phyloP scores from a whole-genome alignment of 345 rosid species.

The Brassica incana region DNA sequence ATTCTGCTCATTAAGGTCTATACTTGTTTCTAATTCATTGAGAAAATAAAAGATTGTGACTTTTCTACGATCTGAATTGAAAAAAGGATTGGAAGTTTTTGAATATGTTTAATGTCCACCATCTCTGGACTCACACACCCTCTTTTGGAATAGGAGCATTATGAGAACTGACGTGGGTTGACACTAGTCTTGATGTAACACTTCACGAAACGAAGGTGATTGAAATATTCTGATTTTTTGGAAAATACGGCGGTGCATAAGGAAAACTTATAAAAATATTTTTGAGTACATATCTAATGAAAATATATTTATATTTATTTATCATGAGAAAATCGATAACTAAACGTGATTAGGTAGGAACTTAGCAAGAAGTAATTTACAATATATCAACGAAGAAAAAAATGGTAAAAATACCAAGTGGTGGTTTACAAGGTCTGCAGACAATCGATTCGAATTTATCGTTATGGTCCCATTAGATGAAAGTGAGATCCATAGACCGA shows the following conservation, averaged over 20 bases:
- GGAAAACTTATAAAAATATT: neutral
- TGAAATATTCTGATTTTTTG: neutral
- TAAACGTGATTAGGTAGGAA: too few species aligned
- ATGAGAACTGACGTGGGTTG: neutral
- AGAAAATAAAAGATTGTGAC: neutral
- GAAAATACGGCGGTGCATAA: neutral
- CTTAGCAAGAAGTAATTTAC: too few species aligned
- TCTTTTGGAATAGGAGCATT: neutral
- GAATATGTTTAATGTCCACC: neutral
- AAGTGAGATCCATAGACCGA: too few species aligned
- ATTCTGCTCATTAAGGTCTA: neutral
- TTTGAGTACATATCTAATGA: neutral
- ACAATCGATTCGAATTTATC: too few species aligned
- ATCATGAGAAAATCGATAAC: neutral
- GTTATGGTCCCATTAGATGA: too few species aligned
- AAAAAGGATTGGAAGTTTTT: neutral
- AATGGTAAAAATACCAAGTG: too few species aligned
- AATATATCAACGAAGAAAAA: too few species aligned
- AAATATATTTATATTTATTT: too few species aligned
- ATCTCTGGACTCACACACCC: neutral
- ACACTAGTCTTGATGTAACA: neutral
- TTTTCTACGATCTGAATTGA: neutral
- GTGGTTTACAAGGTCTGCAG: too few species aligned
- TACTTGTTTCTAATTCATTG: neutral
- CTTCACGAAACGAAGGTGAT: neutral